Evolutionary conservation across 495 filamentous ascomycete species (phyloP).

Genomic region (Penicillium odoratum): DNA sequence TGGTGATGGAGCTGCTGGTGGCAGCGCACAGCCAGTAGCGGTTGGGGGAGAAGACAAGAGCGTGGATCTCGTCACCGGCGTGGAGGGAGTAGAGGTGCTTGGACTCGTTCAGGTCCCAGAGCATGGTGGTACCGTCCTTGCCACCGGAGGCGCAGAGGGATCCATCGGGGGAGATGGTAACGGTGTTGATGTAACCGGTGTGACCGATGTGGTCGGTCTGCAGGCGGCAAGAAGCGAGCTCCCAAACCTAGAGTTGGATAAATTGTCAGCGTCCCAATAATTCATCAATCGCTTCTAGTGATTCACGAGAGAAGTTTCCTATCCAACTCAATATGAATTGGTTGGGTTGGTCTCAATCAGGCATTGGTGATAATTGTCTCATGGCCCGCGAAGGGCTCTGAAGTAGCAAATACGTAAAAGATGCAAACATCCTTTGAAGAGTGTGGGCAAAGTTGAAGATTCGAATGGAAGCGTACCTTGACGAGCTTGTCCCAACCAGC

Average conservation of each 20-base stretch:
- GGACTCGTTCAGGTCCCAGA: conserved; percentile 99
- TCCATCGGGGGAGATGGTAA: conserved; percentile 99
- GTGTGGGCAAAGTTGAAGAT: conserved; percentile 34
- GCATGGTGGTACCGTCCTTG: conserved; percentile 99
- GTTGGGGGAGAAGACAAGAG: conserved; percentile 99
- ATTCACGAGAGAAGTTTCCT: conserved; percentile 15
- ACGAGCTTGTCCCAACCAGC: conserved; percentile 99
- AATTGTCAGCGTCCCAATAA: conserved; percentile 28
- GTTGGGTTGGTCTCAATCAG: conserved; percentile 64
- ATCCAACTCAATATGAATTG: conserved; percentile 20
- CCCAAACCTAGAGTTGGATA: conserved; percentile 76
- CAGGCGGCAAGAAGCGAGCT: conserved; percentile 97
- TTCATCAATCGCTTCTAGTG: background rate
- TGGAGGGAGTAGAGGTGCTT: conserved; percentile 99
- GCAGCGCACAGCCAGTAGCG: conserved; percentile 99
- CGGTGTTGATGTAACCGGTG: conserved; percentile 99
- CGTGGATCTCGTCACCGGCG: conserved; percentile 99
- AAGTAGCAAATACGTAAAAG: conserved; percentile 99
- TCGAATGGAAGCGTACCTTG: conserved; percentile 71
- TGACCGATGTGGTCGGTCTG: conserved; percentile 99
- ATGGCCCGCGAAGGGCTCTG: conserved; percentile 88
- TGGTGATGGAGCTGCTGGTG: conserved; percentile 95
- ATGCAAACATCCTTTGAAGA: conserved; percentile 79
- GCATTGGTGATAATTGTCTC: conserved; percentile 93
- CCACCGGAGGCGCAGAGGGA: conserved; percentile 99